Percentiles rank a stretch among this genome's conserved stretches.
phyloP scores from a whole-genome alignment of 1,284 basidiomycete species.

The Sporisorium scitamineum region DNA sequence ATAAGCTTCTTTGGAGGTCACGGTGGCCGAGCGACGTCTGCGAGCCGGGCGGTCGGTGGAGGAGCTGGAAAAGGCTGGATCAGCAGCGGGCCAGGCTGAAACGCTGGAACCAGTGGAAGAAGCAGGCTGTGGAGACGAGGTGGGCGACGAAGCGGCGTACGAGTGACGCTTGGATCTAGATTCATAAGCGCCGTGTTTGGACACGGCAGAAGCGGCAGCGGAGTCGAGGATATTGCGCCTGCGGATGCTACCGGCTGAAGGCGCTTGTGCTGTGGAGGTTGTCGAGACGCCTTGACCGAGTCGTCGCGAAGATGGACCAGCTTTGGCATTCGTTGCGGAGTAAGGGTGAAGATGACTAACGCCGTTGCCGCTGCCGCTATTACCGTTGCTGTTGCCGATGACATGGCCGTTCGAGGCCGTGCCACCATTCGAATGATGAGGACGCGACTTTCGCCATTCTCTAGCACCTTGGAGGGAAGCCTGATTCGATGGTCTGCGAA shows the following conservation, averaged over 20 bases:
- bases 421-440: slow-evolving; percentile 13
- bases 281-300: slow-evolving; percentile 14
- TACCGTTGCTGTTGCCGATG: neutral
- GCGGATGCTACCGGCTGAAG: slow-evolving; percentile 12
- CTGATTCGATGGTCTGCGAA: slow-evolving; percentile 49
- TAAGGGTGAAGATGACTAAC: neutral
- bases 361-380: slow-evolving; percentile 4
- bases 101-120: slow-evolving; percentile 27
- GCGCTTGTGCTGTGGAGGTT: slow-evolving; percentile 4
- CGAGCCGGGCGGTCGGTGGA: slow-evolving; percentile 39
- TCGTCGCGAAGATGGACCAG: slow-evolving; percentile 37
- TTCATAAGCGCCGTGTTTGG: slow-evolving; percentile 13
- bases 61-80: slow-evolving; percentile 36
- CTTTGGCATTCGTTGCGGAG: slow-evolving; percentile 25
- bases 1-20: slow-evolving; percentile 50
- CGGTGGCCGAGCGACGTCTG: slow-evolving; percentile 36
- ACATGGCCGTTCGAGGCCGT: neutral
- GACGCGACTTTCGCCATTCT: slow-evolving; percentile 45
- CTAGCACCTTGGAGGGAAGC: slow-evolving; percentile 29
- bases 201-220: slow-evolving; percentile 13
- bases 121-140: slow-evolving; percentile 26
- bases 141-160: slow-evolving; percentile 10
- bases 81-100: slow-evolving; percentile 2
- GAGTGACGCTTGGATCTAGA: slow-evolving; percentile 13
- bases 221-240: slow-evolving; percentile 45